Evolutionary conservation across 1,284 basidiomycete genomes (phyloP), one percentile per base, ranked within the genome.

Genomic region (Phlebopus sp.): DNA sequence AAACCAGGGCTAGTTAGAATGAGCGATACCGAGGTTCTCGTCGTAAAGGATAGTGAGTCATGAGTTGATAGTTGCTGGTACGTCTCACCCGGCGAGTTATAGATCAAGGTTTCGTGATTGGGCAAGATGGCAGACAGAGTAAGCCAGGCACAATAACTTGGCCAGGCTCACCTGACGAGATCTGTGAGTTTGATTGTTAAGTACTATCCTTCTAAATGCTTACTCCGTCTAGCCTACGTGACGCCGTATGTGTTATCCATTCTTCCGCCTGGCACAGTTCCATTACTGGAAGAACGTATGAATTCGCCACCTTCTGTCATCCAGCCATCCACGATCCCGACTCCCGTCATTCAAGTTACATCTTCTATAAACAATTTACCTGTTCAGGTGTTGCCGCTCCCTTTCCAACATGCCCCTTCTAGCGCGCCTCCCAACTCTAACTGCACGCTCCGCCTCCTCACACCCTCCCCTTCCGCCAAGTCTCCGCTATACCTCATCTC

Each of bases 181-280:
- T 90, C 41, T 78, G 89, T 86, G 54, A 58, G 75, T 48, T 44
- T 32, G 21, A 31, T 31, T 40, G 36, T 31, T 5, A 1, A 42
- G 7, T 25, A 9, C 44, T 36, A 29, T 2, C 14, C 25, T 36
- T 30, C 29, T 53, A 18, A 55, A 5, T 30, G 0, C 4, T 19
- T 39, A 5, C 10, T 46, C 25, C 32, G 14, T 31, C 36, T 47
- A 90, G 92, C 84, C 1, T 90, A 84, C 52, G 73, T 89, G 30
- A 87, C 85, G 57, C 94, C 94, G 1, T 96, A 93, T 62, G 77
- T 97, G 32, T 81, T 96, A 60, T 84, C 90, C 1, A 72, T 90
- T 10, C 72, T 95, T 5, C 86, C 92, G 1, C 69, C 85, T 0
- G 83, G 84, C 1, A 74, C 81, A 2, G 73, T 85, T 2, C 74